Base-by-base conservation (phyloP, 371 early-diverging fungal species). In the Rhizopus stolonifer region DNA sequence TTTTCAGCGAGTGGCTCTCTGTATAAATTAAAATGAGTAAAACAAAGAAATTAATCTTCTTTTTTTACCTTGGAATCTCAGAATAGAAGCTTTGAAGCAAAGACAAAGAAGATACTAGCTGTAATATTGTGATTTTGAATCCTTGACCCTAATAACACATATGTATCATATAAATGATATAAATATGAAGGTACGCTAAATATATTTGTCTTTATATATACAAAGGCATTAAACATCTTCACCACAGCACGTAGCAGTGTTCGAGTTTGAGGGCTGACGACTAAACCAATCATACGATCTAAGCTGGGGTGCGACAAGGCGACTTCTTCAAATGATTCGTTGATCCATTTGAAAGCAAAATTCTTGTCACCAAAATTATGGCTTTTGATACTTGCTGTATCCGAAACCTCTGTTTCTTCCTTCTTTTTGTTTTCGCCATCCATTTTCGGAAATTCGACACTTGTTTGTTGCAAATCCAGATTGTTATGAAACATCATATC, bases 71-170 rank as follows among this genome's bases (percentile, higher is more conserved):
- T 11, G 81, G 67, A 15, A 77, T 58, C 22, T 83, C 74, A 10
- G 69, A 49, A 55, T 85, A 83, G 51, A 74, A 88, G 26, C 72
- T 75, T 51, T 85, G 85, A 47, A 88, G 54, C 8, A 88, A 66
- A 4, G 88, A 70, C 13, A 89, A 69, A 2, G 83, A 89, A 4
- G 84, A 81, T 11, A 91, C 53, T 18, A 92, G 65, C 57, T 91
- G 87, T 1, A 86, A 58, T 25, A 83, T 75, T 4, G 85, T 83
- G 42, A 90, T 65, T 52, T 86, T 89, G 38, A 91, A 80, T 14
- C 91, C 92, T 70, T 92, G 90, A 24, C 85, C 83, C 80, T 74
- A 56, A 42, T 36, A 17, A 8, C 19, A 26, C 11, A 29, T 29
- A 11, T 9, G 11, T 9, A 29, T 29, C 29, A 29, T 29, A 11